These are phyloP conservation scores for Zygosaccharomyces rouxii DNA, from an alignment of 805 yeast genomes.

Conservation along the genomic window DNA sequence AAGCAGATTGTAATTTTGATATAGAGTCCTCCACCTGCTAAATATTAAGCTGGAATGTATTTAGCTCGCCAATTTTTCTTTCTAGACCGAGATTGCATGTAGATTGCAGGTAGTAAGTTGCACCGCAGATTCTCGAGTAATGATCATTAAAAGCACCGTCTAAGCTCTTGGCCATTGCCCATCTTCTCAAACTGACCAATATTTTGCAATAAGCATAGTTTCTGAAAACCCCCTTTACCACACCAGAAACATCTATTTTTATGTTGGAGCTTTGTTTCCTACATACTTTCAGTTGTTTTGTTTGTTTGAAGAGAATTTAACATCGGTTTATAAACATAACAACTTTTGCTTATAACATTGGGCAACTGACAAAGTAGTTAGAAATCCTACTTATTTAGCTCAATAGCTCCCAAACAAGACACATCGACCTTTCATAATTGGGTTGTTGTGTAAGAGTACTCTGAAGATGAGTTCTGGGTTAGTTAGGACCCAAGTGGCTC, in stretches of 20 bases:
- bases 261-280: not conserved
- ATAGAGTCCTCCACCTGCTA: conserved; percentile 1
- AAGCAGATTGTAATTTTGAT: conserved; percentile 22
- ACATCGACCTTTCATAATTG: not conserved
- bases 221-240: no score
- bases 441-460: not conserved
- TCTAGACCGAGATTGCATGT: no score
- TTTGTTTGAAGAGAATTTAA: not conserved
- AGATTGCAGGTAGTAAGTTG: no score
- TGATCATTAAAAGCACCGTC: no score
- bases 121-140: no score
- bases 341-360: not conserved
- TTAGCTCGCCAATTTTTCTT: no score
- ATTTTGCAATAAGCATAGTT: no score
- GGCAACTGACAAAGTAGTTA: not conserved
- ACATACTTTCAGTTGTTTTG: not conserved
- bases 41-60: not conserved
- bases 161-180: no score
- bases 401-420: not conserved
- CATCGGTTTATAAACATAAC: not conserved
- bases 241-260: not conserved
- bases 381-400: not conserved
- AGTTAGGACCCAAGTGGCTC: conserved; percentile 35
- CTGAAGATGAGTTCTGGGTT: conserved; percentile 17
- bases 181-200: no score